Evolutionary conservation across 140 eudicot genomes (phyloP).

Genomic region (Senecio squalidus): DNA sequence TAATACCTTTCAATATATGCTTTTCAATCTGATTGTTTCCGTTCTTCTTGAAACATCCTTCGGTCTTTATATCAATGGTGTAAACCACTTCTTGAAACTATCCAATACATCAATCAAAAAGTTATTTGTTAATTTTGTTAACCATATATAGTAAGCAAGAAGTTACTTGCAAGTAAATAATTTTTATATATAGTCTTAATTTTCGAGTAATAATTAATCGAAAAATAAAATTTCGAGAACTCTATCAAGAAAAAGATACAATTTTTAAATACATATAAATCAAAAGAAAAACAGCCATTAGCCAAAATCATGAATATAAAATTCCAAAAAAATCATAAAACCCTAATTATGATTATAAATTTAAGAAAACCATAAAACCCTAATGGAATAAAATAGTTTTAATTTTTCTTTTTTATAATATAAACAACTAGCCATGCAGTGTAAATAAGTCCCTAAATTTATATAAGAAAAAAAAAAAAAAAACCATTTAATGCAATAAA

Average conservation of each 20-base stretch:
- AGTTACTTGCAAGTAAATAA: background rate
- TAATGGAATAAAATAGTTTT: no score
- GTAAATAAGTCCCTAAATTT: background rate
- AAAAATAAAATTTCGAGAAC: background rate
- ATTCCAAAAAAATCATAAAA: background rate
- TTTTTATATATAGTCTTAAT: background rate
- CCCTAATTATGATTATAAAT: no score
- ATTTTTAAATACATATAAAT: background rate
- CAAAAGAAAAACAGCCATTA: background rate
- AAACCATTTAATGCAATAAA: background rate
- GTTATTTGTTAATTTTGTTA: no score
- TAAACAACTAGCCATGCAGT: no score
- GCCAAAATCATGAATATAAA: background rate
- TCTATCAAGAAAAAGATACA: background rate
- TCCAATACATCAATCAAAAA: background rate
- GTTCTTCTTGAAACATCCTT: conserved; percentile 31
- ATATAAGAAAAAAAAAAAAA: background rate
- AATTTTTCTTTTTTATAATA: no score
- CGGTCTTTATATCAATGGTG: conserved; percentile 28
- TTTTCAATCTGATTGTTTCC: conserved; percentile 24
- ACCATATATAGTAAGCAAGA: background rate
- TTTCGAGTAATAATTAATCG: no score
- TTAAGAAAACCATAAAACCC: background rate
- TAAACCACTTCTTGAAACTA: conserved; percentile 80
- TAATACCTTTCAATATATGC: conserved; percentile 46